Percentiles rank a stretch among this genome's conserved stretches.
Evolutionary conservation across 208 protist species (phyloP).

Genomic region (Balamuthia mandrillaris): DNA sequence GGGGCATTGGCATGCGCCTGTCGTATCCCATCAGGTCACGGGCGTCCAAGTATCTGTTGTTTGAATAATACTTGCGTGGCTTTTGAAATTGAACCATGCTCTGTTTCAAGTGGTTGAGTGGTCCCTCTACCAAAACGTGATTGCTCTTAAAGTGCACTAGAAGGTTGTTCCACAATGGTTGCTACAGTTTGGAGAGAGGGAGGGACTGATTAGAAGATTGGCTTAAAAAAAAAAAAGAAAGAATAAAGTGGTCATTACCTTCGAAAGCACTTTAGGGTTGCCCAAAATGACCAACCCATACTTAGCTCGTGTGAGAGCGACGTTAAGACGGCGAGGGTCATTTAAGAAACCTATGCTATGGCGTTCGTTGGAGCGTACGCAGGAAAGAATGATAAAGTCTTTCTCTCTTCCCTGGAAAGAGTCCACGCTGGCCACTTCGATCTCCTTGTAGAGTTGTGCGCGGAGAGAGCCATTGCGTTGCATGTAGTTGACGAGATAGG

Average conservation of each 20-base stretch:
- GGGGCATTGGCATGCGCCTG: no score
- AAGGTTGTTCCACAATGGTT: conserved; percentile 84
- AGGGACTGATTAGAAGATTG: background rate
- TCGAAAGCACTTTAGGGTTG: conserved; percentile 86
- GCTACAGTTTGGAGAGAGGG: conserved; percentile 6
- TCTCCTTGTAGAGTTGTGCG: conserved; percentile 73
- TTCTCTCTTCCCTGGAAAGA: conserved; percentile 95
- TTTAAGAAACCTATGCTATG: conserved; percentile 94
- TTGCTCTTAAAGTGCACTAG: conserved; percentile 81
- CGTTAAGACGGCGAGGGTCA: conserved; percentile 92
- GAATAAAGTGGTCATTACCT: background rate
- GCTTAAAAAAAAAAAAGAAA: background rate
- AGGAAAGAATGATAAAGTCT: conserved; percentile 96
- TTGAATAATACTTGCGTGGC: conserved; percentile 59
- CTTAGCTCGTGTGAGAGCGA: conserved; percentile 92
- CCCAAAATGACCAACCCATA: conserved; percentile 94
- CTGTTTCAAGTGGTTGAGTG: conserved; percentile 74
- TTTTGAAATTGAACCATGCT: conserved; percentile 60
- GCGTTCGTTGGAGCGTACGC: conserved; percentile 90
- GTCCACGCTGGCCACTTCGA: conserved; percentile 84
- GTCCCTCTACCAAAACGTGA: conserved; percentile 79
- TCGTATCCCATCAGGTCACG: no score
- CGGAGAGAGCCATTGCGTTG: conserved; percentile 72
- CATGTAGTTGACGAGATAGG: conserved; percentile 85
- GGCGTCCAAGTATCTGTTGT: no score